Percentiles rank a stretch among this genome's conserved stretches.
phyloP scores from a whole-genome alignment of 2,329 filamentous ascomycete genomes.

The Didymella keratinophila region DNA sequence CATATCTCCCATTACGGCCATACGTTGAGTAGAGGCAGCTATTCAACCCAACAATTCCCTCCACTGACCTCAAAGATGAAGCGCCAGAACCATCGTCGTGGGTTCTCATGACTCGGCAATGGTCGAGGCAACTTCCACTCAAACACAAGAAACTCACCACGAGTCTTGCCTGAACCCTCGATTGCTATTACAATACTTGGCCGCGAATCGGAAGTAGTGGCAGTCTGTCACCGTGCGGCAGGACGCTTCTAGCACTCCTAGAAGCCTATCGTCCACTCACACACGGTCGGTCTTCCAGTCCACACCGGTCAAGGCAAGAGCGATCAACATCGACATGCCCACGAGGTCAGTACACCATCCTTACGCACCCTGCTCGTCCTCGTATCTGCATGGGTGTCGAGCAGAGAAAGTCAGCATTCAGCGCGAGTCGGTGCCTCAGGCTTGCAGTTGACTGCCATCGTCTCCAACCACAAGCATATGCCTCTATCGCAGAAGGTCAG shows the following conservation, averaged over 20 bases:
- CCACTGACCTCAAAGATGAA: not conserved
- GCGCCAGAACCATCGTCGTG: constrained; percentile 3
- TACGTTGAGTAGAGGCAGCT: not conserved
- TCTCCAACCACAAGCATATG: not conserved
- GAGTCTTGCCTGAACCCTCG: not conserved
- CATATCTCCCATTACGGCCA: not conserved
- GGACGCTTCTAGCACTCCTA: not conserved
- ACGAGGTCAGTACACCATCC: constrained; percentile 10
- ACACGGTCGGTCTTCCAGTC: not conserved
- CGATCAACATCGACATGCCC: not conserved
- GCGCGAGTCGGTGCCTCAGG: not conserved
- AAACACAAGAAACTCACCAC: not conserved
- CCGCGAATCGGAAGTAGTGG: constrained; percentile 1
- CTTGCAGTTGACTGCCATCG: not conserved
- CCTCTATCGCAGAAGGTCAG: not conserved
- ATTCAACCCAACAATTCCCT: not conserved
- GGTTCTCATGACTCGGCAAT: not conserved
- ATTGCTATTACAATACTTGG: not conserved
- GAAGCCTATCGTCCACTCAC: not conserved
- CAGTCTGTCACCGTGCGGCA: not conserved
- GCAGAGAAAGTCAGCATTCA: not conserved
- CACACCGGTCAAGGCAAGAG: constrained; percentile 8
- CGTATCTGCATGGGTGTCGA: not conserved
- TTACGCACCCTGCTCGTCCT: not conserved
- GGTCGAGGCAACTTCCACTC: not conserved